A percentile compares a stretch with the other conserved stretches of the same genome.
phyloP scores from a whole-genome alignment of 257 asterid genomes.

The Nicotiana otophora region DNA sequence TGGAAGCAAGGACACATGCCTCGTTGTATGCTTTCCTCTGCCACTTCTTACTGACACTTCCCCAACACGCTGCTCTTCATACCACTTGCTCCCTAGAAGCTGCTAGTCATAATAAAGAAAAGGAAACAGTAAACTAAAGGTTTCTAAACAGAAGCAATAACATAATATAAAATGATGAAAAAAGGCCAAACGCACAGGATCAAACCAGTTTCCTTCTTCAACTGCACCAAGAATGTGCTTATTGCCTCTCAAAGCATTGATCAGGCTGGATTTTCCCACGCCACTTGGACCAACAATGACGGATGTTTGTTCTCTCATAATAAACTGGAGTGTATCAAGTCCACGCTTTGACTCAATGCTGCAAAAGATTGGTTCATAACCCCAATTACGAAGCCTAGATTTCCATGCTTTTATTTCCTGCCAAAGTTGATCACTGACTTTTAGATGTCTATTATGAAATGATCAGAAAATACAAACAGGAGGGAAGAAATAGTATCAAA shows the following conservation, averaged over 20 bases:
- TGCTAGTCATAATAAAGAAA: constrained; percentile 21
- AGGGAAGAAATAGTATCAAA: not conserved
- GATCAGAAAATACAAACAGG: not conserved
- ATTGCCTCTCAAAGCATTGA: constrained; percentile 71
- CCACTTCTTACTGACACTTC: constrained; percentile 93
- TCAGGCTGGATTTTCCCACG: constrained; percentile 94
- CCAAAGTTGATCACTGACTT: constrained; percentile 13
- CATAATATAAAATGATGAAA: not conserved
- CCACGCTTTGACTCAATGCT: constrained; percentile 72
- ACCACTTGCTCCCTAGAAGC: constrained; percentile 84
- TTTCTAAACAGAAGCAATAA: constrained; percentile 10
- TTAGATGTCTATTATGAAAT: constrained; percentile 16
- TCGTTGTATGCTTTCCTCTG: constrained; percentile 87
- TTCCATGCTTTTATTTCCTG: constrained; percentile 69
- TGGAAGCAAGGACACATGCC: constrained; percentile 86
- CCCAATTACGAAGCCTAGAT: constrained; percentile 79
- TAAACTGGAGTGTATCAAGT: constrained; percentile 66
- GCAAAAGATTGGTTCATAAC: constrained; percentile 74
- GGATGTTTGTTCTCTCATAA: constrained; percentile 72
- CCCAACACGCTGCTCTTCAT: constrained; percentile 88
- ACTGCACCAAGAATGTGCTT: constrained; percentile 27
- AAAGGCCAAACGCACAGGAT: constrained; percentile 45
- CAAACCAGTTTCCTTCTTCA: constrained; percentile 51
- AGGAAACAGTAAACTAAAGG: constrained; percentile 1
- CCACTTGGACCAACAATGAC: constrained; percentile 97